Base-by-base conservation (phyloP, 768 basidiomycete genomes). In the Suillus americanus region DNA sequence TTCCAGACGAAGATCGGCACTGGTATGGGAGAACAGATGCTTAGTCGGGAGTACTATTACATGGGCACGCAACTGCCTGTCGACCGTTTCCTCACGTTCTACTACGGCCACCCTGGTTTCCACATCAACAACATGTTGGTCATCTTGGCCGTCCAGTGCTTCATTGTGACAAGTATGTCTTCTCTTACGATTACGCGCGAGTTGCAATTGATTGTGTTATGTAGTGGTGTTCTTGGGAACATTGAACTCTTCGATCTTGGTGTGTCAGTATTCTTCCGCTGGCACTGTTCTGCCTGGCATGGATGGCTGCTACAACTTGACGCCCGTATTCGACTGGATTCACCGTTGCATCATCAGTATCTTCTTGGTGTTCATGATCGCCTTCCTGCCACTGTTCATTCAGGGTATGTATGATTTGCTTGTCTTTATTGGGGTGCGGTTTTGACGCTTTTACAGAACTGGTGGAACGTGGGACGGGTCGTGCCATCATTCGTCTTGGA, bases 1-100 rank as follows among this genome's bases (percentile, higher is more conserved):
- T 99, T 99, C 91, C 92, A 95, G 84, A 99, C 97, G 63, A 99
- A 99, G 86, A 96, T 99, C 71, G 97, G 97, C 14, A 99, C 96
- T n/a, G 97, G 97, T 77, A 99, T 99, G 97, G 97, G 97, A 43
- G 97, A 99, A 76, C 97, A 99, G 78, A 94, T 99, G 94, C 85
- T 99, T 72, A 97, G 95, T 79, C 88, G 97, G 67, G 97, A 99
- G 79, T 99, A 99, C 77, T 99, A 99, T 78, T 99, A 99, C 73
- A 79, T 99, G 67, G 97, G 97, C 35, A 99, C 97, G 28, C 97
- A 99, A 74, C 86, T 99, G 61, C 96, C 97, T 43, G 90, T 99
- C 74, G 97, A 99, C 76, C 89, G 97, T 53, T 99, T 99, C 89
- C 81, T 99, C 78, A 99, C 97, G 59, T 99, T 99, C 85, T 99